Conservation (phyloP, 2,329 filamentous ascomycete genomes). For the Pseudocercospora cruenta region DNA sequence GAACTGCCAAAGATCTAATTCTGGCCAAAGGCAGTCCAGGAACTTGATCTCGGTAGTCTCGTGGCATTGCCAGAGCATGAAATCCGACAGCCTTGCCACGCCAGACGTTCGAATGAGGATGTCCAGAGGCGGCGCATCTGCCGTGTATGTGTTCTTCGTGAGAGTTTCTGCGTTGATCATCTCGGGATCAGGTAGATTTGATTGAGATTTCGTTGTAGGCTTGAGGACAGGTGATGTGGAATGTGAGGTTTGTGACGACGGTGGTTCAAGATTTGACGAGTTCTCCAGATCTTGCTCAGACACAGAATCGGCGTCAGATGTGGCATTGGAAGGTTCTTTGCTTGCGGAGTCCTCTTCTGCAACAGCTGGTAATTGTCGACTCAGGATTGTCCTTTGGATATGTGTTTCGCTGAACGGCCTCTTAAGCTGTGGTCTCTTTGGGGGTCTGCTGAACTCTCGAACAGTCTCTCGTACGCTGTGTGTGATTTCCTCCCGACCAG, state of each 20-base stretch:
- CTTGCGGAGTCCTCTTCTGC: conserved; percentile 34
- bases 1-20: conserved; percentile 93
- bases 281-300: conserved; percentile 35
- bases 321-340: conserved; percentile 15
- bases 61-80: conserved; percentile 98
- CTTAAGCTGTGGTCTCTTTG: conserved; percentile 42
- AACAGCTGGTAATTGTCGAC: conserved; percentile 46
- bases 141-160: conserved; percentile 84
- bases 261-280: conserved; percentile 41
- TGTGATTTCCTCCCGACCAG: conserved; percentile 92
- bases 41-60: conserved; percentile 92
- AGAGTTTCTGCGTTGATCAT: conserved; percentile 82
- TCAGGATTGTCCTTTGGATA: conserved; percentile 81
- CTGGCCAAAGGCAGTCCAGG: conserved; percentile 88
- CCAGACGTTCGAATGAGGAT: conserved; percentile 90
- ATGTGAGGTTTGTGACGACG: conserved; percentile 42
- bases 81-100: conserved; percentile 90
- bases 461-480: conserved; percentile 86
- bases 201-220: conserved; percentile 26
- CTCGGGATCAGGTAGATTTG: conserved; percentile 71
- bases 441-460: conserved; percentile 76
- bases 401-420: conserved; percentile 84
- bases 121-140: conserved; percentile 82
- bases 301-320: conserved; percentile 31
- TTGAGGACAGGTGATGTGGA: conserved; percentile 45